phyloP scores from a whole-genome alignment of 208 protist species.

The Acanthamoeba castellanii region DNA sequence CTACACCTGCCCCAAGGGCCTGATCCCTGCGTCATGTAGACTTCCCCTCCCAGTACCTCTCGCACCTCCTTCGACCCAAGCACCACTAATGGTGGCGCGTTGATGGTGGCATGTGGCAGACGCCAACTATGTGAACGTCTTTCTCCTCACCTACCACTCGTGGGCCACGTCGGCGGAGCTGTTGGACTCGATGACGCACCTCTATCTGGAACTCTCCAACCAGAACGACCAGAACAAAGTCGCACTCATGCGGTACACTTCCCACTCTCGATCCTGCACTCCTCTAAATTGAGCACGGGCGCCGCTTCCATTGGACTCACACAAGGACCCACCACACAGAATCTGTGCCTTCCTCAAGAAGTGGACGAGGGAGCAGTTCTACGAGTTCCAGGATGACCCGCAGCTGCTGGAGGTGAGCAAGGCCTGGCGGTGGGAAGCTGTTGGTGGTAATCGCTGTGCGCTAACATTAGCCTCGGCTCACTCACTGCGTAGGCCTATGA shows the following conservation, averaged over 20 bases:
- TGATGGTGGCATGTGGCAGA: not conserved
- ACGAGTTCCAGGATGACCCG: conserved; percentile 69
- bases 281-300: not conserved
- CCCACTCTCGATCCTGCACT: not conserved
- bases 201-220: conserved; percentile 2
- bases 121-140: conserved; percentile 35
- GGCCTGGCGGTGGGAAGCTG: not conserved
- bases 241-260: conserved; percentile 29
- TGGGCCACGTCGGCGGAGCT: conserved; percentile 25
- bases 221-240: conserved; percentile 61
- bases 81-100: not conserved
- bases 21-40: conserved; percentile 40
- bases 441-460: no score
- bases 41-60: not conserved
- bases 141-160: conserved; percentile 70
- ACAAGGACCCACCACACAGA: not conserved
- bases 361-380: conserved; percentile 71
- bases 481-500: not conserved
- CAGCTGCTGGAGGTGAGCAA: conserved; percentile 32
- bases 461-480: not conserved
- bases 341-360: conserved; percentile 74
- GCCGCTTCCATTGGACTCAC: not conserved
- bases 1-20: conserved; percentile 58
- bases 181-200: conserved; percentile 6
- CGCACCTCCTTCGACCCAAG: not conserved